These are phyloP conservation scores for apple (Malus domestica) DNA, from an alignment of 306 rosid genomes.

Conservation along the genomic window DNA sequence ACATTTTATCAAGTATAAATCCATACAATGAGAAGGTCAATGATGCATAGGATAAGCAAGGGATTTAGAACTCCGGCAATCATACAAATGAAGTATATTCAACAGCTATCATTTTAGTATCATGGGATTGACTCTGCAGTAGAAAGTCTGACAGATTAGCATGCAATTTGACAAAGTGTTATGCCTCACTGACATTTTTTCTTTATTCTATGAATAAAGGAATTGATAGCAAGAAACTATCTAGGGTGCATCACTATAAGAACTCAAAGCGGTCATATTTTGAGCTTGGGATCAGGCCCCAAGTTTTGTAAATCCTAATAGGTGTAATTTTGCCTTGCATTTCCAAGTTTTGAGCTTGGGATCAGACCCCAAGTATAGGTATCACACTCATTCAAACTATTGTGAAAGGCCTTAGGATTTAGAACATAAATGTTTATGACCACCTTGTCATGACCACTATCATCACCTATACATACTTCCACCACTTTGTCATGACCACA, in stretches of 20 bases:
- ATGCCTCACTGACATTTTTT: background rate
- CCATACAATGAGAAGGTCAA: background rate
- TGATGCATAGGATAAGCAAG: background rate
- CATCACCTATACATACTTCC: too few relatives aligned
- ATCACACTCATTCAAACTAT: too few relatives aligned
- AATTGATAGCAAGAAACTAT: background rate
- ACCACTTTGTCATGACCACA: too few relatives aligned
- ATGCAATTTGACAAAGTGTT: background rate
- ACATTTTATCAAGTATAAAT: slow-evolving; percentile 41
- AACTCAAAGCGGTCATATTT: too few relatives aligned
- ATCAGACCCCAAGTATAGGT: too few relatives aligned
- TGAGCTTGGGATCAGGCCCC: background rate
- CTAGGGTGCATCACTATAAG: background rate
- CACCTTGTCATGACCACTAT: too few relatives aligned
- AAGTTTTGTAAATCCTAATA: background rate
- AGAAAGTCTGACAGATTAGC: background rate
- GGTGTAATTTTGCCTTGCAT: background rate
- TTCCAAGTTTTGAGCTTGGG: too few relatives aligned
- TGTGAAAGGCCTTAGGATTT: too few relatives aligned
- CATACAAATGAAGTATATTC: background rate
- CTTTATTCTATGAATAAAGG: background rate
- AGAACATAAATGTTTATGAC: too few relatives aligned
- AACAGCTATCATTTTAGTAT: background rate
- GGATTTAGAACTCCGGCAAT: background rate
- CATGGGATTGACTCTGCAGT: background rate